A percentile compares a stretch with the other conserved stretches of the same genome.
Evolutionary conservation across 257 asterid species (phyloP).

Genomic region (Ajuga chamaepitys): DNA sequence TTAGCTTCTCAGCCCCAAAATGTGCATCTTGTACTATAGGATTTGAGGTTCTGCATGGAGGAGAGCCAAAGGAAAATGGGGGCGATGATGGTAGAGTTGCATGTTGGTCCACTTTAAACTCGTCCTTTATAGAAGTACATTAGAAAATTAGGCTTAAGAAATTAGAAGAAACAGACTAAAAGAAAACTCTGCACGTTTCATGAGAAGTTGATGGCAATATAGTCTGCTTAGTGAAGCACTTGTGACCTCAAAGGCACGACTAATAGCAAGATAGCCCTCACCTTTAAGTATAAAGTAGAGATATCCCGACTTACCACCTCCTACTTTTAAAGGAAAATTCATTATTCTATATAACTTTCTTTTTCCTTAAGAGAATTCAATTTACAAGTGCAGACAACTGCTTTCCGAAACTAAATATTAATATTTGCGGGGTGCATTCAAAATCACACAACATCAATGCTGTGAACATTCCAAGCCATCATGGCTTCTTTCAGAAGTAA

Average conservation of each 20-base stretch:
- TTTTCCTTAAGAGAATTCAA: not conserved
- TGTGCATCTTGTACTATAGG: constrained; percentile 38
- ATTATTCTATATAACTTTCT: not conserved
- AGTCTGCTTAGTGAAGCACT: not conserved
- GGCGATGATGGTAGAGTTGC: constrained; percentile 30
- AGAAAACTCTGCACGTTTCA: not conserved
- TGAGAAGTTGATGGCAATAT: not conserved
- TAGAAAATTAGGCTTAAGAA: not conserved
- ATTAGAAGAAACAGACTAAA: not conserved
- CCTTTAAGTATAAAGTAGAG: too few species aligned
- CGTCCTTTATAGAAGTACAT: constrained; percentile 20
- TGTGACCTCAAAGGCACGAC: not conserved
- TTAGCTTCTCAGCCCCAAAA: constrained; percentile 21
- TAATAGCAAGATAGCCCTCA: not conserved
- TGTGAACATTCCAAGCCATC: not conserved
- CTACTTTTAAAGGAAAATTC: too few species aligned
- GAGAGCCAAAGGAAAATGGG: constrained; percentile 35
- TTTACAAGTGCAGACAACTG: not conserved
- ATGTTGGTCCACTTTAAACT: constrained; percentile 17
- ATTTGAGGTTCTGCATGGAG: constrained; percentile 36
- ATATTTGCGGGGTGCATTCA: not conserved
- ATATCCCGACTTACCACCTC: too few species aligned
- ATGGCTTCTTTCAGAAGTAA: not conserved
- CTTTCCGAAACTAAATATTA: not conserved
- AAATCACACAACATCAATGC: not conserved